A percentile compares a stretch with the other conserved stretches of the same genome.
phyloP scores from a whole-genome alignment of 176 grass and related monocot species.

The Aechmea fasciata region DNA sequence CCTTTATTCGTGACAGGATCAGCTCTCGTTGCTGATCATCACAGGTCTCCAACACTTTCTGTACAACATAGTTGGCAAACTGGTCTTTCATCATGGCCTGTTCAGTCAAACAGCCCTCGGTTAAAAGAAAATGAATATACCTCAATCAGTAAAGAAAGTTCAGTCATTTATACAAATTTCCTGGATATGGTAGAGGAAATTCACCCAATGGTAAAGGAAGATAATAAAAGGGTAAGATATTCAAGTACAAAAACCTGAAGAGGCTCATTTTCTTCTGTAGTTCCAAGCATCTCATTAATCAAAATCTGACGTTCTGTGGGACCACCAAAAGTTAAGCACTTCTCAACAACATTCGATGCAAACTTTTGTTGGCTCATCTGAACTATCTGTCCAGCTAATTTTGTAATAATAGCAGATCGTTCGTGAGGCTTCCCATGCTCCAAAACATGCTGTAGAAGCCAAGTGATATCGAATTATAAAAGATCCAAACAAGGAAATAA shows the following conservation, averaged over 20 bases:
- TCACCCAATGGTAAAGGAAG: not conserved
- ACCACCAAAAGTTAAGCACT: constrained; percentile 85
- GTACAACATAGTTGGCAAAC: constrained; percentile 78
- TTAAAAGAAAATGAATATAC: too few relatives aligned
- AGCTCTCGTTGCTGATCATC: constrained; percentile 71
- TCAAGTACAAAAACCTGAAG: constrained; percentile 45
- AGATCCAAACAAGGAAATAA: not conserved
- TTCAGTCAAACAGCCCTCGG: not conserved
- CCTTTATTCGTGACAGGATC: constrained; percentile 65
- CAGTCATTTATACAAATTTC: too few relatives aligned
- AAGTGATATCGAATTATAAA: constrained; percentile 5
- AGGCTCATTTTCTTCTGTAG: constrained; percentile 90
- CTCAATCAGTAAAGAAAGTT: too few relatives aligned
- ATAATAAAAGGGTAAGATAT: constrained; percentile 13
- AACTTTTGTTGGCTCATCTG: constrained; percentile 99
- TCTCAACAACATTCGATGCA: constrained; percentile 95
- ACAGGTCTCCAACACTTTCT: constrained; percentile 77
- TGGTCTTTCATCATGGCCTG: constrained; percentile 94
- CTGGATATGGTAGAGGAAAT: too few relatives aligned
- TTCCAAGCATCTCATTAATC: constrained; percentile 88
- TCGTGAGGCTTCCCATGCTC: constrained; percentile 82
- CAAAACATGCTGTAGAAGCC: constrained; percentile 68
- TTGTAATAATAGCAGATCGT: constrained; percentile 67
- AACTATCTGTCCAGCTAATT: constrained; percentile 90
- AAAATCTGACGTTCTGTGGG: constrained; percentile 63